Percentiles rank a stretch among this genome's conserved stretches.
These are phyloP conservation scores for Phytophthora pinifolia DNA, from an alignment of 352 stramenopile genomes.

Conservation along the genomic window DNA sequence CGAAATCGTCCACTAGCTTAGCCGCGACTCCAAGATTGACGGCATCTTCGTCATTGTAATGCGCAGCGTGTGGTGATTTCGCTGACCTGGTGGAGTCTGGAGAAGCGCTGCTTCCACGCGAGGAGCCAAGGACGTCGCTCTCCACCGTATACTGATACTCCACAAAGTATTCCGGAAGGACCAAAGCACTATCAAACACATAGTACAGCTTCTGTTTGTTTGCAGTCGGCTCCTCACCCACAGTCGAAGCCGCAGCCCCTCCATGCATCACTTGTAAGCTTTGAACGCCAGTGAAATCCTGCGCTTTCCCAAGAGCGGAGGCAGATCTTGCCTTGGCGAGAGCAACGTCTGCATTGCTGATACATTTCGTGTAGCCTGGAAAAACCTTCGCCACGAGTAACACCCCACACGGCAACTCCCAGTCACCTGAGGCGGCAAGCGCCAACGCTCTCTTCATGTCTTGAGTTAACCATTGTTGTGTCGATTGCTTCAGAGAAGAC, in stretches of 20 bases:
- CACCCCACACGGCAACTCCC: constrained; percentile 45
- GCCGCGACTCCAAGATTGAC: constrained; percentile 34
- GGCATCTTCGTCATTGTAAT: constrained; percentile 28
- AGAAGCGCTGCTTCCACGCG: constrained; percentile 2
- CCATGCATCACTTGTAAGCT: constrained; percentile 53
- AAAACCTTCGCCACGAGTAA: constrained; percentile 87
- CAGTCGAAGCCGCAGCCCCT: constrained; percentile 10
- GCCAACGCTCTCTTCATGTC: constrained; percentile 48
- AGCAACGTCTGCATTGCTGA: constrained; percentile 25
- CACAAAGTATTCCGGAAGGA: constrained; percentile 87
- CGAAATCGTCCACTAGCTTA: constrained; percentile 52
- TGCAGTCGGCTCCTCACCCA: constrained; percentile 9
- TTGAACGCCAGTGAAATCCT: constrained; percentile 48
- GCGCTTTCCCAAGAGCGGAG: constrained; percentile 18
- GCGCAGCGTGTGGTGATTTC: constrained; percentile 11
- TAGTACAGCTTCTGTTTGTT: constrained; percentile 74
- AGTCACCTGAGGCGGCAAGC: constrained; percentile 39
- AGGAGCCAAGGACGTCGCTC: constrained; percentile 6
- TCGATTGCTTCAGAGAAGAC: constrained; percentile 5
- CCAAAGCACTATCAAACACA: constrained; percentile 74
- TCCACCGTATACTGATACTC: constrained; percentile 71
- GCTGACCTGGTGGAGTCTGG: not conserved
- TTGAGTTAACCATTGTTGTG: constrained; percentile 6
- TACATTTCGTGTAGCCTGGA: constrained; percentile 60
- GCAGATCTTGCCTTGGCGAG: constrained; percentile 18